These are phyloP conservation scores for Brassica napus DNA, from an alignment of 345 rosid species.

Conservation along the genomic window DNA sequence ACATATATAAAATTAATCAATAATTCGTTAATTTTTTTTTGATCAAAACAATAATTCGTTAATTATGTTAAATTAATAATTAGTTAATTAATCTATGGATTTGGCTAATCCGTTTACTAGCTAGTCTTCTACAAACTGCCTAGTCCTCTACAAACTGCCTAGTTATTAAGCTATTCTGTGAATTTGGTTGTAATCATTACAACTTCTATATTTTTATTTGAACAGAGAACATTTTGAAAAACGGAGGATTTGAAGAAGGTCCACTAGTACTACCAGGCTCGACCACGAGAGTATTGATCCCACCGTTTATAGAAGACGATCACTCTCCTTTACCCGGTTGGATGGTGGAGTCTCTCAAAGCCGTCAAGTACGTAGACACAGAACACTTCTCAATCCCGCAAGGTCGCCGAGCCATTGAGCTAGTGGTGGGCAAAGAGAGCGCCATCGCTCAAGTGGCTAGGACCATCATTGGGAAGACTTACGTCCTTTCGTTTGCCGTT, in stretches of 20 bases:
- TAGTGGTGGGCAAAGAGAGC: slow-evolving; percentile 87
- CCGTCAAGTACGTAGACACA: slow-evolving; percentile 76
- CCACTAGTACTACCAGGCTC: slow-evolving; percentile 65
- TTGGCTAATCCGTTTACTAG: too few relatives aligned
- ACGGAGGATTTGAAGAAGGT: slow-evolving; percentile 86
- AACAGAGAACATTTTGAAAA: slow-evolving; percentile 67
- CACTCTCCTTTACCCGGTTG: slow-evolving; percentile 85
- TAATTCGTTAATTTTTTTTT: too few relatives aligned
- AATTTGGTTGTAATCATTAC: background rate
- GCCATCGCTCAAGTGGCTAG: slow-evolving; percentile 68
- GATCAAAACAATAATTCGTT: too few relatives aligned
- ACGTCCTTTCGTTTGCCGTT: slow-evolving; percentile 58
- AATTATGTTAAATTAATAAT: too few relatives aligned
- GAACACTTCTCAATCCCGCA: slow-evolving; percentile 69
- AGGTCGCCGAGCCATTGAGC: slow-evolving; percentile 71
- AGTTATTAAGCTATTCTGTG: too few relatives aligned
- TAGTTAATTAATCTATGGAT: too few relatives aligned
- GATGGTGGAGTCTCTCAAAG: slow-evolving; percentile 86
- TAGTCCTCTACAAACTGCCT: too few relatives aligned
- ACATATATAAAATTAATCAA: too few relatives aligned
- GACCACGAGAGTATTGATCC: slow-evolving; percentile 77
- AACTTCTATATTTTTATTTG: background rate
- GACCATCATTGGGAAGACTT: slow-evolving; percentile 57
- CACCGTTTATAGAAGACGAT: slow-evolving; percentile 81
- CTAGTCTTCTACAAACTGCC: too few relatives aligned